Evolutionary conservation across 164 flowering plant genomes (phyloP).

Genomic region (Piper longum): DNA sequence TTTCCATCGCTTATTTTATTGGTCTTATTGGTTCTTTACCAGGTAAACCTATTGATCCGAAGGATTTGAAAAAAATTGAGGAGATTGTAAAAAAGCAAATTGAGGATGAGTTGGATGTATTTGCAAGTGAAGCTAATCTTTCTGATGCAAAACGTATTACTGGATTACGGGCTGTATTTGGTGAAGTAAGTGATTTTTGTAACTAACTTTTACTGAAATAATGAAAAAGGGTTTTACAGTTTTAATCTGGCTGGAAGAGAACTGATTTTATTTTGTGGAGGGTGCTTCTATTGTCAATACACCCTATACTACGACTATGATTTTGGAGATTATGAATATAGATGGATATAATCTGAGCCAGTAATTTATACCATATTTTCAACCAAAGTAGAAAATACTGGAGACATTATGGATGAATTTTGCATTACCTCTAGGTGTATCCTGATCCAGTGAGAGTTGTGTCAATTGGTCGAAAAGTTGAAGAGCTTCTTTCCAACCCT

Average conservation of each 20-base stretch:
- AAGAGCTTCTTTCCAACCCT: conserved; percentile 76
- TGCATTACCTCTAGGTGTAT: conserved; percentile 46
- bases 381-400: too few relatives aligned
- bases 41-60: conserved; percentile 77
- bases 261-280: too few relatives aligned
- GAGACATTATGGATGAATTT: too few relatives aligned
- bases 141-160: conserved; percentile 71
- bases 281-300: too few relatives aligned
- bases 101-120: conserved; percentile 64
- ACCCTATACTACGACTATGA: too few relatives aligned
- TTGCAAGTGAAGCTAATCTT: conserved; percentile 55
- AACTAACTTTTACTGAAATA: background rate
- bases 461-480: conserved; percentile 71
- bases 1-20: background rate
- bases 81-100: conserved; percentile 80
- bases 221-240: background rate
- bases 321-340: too few relatives aligned
- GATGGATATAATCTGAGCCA: too few relatives aligned
- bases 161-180: conserved; percentile 97
- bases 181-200: conserved; percentile 54
- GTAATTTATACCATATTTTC: too few relatives aligned
- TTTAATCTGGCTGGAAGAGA: background rate
- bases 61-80: conserved; percentile 65
- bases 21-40: conserved; percentile 5
- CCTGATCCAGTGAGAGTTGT: conserved; percentile 99